Conservation (phyloP, 306 rosid species). For the Spatholobus suberectus region DNA sequence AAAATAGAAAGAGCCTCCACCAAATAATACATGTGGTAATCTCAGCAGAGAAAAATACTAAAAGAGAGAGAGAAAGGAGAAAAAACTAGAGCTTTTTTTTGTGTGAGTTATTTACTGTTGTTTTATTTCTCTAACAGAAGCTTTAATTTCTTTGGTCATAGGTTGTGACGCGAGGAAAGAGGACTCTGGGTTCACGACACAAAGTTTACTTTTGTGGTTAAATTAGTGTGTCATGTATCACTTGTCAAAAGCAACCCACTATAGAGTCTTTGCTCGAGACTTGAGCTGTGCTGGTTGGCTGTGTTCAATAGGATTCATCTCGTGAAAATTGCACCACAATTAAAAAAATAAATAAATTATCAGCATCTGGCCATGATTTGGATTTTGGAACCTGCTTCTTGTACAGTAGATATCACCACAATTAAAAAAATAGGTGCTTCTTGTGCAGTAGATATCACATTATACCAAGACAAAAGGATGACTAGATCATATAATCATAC, state of each 20-base stretch:
- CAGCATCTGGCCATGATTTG: background rate
- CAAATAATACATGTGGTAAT: background rate
- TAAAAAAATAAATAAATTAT: background rate
- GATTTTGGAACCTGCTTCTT: background rate
- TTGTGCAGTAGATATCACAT: background rate
- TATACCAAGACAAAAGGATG: background rate
- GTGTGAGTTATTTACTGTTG: background rate
- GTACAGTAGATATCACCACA: background rate
- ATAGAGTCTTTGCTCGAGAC: slow-evolving; percentile 48
- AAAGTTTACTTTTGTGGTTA: background rate
- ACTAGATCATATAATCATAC: background rate
- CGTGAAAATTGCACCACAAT: slow-evolving; percentile 37
- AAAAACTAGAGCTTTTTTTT: background rate
- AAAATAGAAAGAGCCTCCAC: background rate
- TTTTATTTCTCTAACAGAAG: background rate
- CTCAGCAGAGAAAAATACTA: background rate
- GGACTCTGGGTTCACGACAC: background rate
- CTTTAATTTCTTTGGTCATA: background rate
- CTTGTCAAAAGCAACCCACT: slow-evolving; percentile 40
- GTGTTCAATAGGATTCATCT: slow-evolving; percentile 29
- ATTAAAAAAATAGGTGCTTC: too few relatives aligned
- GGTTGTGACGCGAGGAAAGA: background rate
- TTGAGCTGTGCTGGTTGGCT: slow-evolving; percentile 32
- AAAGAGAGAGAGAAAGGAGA: background rate
- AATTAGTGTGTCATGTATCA: background rate